A percentile compares a stretch with the other conserved stretches of the same genome.
phyloP scores from a whole-genome alignment of 345 rosid species.

The Syzygium aromaticum region DNA sequence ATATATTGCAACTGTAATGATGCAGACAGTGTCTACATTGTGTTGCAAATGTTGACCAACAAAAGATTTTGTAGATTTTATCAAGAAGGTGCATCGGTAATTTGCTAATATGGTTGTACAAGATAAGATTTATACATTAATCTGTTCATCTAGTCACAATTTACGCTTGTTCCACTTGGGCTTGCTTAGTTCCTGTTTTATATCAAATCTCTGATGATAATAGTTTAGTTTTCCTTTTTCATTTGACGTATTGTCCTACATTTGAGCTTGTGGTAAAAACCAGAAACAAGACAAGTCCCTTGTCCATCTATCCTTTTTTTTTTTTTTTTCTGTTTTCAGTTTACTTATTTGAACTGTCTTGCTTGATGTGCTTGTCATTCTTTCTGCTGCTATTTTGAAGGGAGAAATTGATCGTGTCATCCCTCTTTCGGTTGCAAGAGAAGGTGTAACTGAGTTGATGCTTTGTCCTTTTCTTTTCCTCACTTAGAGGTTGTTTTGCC shows the following conservation, averaged over 20 bases:
- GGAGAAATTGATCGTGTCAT: background rate
- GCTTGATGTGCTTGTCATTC: background rate
- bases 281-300: background rate
- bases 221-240: background rate
- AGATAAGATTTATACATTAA: background rate
- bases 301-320: background rate
- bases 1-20: background rate
- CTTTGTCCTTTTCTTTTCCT: background rate
- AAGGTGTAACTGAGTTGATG: background rate
- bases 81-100: background rate
- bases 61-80: background rate
- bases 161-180: background rate
- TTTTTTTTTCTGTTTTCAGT: background rate
- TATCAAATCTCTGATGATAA: background rate
- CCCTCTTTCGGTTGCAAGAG: background rate
- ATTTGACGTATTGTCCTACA: background rate
- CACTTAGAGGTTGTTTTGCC: background rate
- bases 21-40: background rate
- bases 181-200: background rate
- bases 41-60: background rate
- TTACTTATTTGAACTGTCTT: background rate
- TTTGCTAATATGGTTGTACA: background rate
- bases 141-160: background rate
- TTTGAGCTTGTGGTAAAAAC: background rate
- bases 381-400: background rate